Evolutionary conservation across 163 green algal genomes (phyloP), one percentile per base, ranked within the genome.

Genomic region (Scenedesmus sp.): DNA sequence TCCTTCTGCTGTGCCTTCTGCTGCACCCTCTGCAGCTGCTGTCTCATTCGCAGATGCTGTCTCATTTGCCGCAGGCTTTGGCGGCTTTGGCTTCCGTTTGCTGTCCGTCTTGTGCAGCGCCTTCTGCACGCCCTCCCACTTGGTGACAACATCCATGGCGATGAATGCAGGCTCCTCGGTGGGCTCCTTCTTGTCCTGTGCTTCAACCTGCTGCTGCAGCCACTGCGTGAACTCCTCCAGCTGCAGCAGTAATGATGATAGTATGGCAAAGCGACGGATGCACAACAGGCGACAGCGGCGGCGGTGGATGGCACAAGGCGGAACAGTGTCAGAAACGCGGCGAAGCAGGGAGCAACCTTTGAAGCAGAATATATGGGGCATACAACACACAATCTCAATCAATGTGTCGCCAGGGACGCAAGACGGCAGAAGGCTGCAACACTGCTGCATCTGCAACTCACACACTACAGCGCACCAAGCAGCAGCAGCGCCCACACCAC

Each of bases 161-260:
- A 62, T 89, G 88, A 98, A 98, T 13, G 95, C 96, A 0, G 97
- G 96, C 26, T 98, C 96, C 91, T 99, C 96, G 74, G 97, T 93
- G 1, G 90, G 90, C 67, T 93, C 84, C 91, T 96, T 95, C 89
- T 94, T 91, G 4, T 87, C 90, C 93, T 99, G 98, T 10, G 94
- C 92, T 23, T 87, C 94, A 87, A 96, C 92, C 92, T 97, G 95
- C 66, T 94, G 93, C 4, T 94, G 66, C 26, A 99, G 87, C 96
- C 97, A 99, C 13, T 84, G n/a, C 67, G 96, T 88, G 56, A 98
- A 96, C 12, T 94, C 96, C 4, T 94, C 84, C 18, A 97, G 66
- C 96, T 98, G 94, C 55, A 59, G 56, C 7, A 46, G 34, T 46
- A 46, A 64, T 73, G 52, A 57, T 64, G 15, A 10, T 74, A 70